A percentile compares a stretch with the other conserved stretches of the same genome.
Conservation (phyloP, 2,329 filamentous ascomycete species). For the Colletotrichum sansevieriae region DNA sequence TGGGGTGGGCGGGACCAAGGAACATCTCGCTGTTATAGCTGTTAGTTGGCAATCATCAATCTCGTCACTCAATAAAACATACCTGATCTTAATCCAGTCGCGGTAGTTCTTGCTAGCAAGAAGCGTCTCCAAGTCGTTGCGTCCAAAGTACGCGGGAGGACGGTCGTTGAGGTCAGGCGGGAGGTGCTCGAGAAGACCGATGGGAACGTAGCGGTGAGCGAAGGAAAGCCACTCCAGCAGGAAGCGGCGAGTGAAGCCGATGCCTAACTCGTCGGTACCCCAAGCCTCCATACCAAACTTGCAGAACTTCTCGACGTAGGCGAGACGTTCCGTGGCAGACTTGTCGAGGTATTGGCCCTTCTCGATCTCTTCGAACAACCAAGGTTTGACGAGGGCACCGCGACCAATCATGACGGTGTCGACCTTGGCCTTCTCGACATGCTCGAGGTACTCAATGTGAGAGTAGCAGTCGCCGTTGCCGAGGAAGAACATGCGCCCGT, state of each 20-base stretch:
- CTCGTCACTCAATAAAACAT: slow-evolving; percentile 53
- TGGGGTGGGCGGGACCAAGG: slow-evolving; percentile 87
- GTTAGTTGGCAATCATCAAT: slow-evolving; percentile 25
- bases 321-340: slow-evolving; percentile 85
- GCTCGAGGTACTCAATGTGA: slow-evolving; percentile 85
- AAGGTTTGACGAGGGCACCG: slow-evolving; percentile 95
- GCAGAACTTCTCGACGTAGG: slow-evolving; percentile 89
- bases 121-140: slow-evolving; percentile 94
- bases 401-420: slow-evolving; percentile 98
- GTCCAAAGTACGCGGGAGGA: slow-evolving; percentile 84
- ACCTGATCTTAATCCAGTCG: slow-evolving; percentile 99
- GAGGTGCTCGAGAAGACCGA: slow-evolving; percentile 88
- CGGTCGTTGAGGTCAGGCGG: slow-evolving; percentile 91
- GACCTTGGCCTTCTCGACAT: slow-evolving; percentile 82
- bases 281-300: slow-evolving; percentile 93
- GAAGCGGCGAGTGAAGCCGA: slow-evolving; percentile 92
- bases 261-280: slow-evolving; percentile 94
- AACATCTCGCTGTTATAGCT: slow-evolving; percentile 86
- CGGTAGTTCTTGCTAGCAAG: slow-evolving; percentile 91
- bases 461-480: slow-evolving; percentile 98
- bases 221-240: slow-evolving; percentile 97
- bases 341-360: slow-evolving; percentile 96
- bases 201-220: slow-evolving; percentile 88
- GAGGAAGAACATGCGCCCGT: slow-evolving; percentile 86
- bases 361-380: slow-evolving; percentile 97